A percentile compares a stretch with the other conserved stretches of the same genome.
phyloP scores from a whole-genome alignment of 768 basidiomycete species.

The Podaxis pistillaris region DNA sequence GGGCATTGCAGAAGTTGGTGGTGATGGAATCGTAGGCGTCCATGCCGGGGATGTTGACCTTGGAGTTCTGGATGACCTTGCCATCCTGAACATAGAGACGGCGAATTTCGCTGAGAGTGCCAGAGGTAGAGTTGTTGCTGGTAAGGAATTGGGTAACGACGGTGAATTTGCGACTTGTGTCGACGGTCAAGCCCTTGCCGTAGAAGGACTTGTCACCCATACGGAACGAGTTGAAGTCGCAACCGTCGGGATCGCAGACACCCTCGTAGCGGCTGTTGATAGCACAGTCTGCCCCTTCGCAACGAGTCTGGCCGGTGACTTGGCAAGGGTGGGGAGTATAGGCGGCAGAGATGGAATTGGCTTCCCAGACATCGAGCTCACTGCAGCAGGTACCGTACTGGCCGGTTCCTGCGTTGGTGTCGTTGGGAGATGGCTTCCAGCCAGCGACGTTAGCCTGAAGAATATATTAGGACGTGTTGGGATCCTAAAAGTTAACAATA shows the following conservation, averaged over 20 bases:
- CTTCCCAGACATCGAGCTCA: constrained; percentile 64
- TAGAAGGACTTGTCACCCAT: constrained; percentile 47
- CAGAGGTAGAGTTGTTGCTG: constrained; percentile 39
- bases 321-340: constrained; percentile 53
- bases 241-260: constrained; percentile 55
- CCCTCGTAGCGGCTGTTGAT: constrained; percentile 37
- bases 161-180: constrained; percentile 51
- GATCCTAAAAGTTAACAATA: constrained; percentile 17
- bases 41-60: constrained; percentile 40
- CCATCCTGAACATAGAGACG: constrained; percentile 56
- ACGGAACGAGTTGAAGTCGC: constrained; percentile 64
- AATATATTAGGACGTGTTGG: neutral
- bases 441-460: constrained; percentile 44
- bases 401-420: constrained; percentile 47
- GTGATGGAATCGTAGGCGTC: constrained; percentile 44
- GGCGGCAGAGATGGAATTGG: constrained; percentile 50
- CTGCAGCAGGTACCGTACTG: constrained; percentile 51
- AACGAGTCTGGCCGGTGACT: constrained; percentile 36
- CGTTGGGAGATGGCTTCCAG: constrained; percentile 36
- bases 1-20: constrained; percentile 43
- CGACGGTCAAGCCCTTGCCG: constrained; percentile 46
- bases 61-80: constrained; percentile 49
- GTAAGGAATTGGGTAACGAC: constrained; percentile 61
- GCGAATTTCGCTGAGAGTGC: constrained; percentile 51
- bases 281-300: constrained; percentile 41